These are phyloP conservation scores for Solanum rostratum DNA, from an alignment of 257 asterid species.

Conservation along the genomic window DNA sequence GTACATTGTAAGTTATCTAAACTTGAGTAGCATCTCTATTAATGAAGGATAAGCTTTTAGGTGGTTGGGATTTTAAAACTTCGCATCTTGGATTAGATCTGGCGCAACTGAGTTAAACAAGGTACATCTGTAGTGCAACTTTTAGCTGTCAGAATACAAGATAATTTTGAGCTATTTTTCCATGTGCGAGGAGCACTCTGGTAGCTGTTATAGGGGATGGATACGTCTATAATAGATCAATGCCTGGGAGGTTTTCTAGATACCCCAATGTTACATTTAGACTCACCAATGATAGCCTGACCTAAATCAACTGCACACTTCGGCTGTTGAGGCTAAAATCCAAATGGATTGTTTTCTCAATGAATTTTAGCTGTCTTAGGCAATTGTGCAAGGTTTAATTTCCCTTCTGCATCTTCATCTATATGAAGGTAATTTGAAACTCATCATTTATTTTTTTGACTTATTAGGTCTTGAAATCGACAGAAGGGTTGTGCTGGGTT, in stretches of 20 bases:
- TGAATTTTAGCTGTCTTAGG: neutral
- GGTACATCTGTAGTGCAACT: neutral
- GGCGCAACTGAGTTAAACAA: neutral
- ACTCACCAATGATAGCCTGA: neutral
- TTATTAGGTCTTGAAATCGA: constrained; percentile 66
- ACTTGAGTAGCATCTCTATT: neutral
- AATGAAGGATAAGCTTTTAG: neutral
- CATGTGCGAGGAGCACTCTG: neutral
- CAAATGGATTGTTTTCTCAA: neutral
- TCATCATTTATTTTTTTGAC: neutral
- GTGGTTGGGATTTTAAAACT: neutral
- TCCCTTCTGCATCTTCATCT: neutral
- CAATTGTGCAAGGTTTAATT: neutral
- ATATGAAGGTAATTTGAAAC: neutral
- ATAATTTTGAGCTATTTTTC: neutral
- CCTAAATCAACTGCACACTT: neutral
- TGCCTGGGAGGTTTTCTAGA: neutral
- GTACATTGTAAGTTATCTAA: no score
- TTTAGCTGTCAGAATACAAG: neutral
- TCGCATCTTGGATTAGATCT: neutral
- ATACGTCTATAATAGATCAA: neutral
- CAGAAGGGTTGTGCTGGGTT: constrained; percentile 97
- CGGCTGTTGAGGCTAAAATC: neutral
- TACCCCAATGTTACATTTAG: neutral
- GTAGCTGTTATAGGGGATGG: neutral